Base-by-base conservation (phyloP, 495 filamentous ascomycete species). In the Hyaloscypha bicolor region DNA sequence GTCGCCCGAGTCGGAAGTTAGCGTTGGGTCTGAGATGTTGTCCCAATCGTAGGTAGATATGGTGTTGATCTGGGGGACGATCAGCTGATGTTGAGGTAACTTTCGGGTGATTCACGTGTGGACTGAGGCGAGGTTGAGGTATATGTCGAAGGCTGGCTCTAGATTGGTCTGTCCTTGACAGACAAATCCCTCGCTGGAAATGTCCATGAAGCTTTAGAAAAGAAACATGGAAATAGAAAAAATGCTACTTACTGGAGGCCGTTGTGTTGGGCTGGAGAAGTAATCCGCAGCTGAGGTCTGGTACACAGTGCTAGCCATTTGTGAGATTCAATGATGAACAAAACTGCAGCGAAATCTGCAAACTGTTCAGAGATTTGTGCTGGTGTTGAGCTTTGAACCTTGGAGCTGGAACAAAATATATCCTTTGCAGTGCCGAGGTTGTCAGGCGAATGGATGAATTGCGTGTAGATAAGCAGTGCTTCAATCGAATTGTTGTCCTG, bases 1-100 rank as follows among this genome's bases (percentile, higher is more conserved):
- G 37, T 72, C 67, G 52, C 61, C 63, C 33, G 71, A 72, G 55
- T 69, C 67, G 2, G 63, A 69, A 42, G 60, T 66, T 2, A 69
- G 52, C 22, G 63, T 45, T 52, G 63, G 35, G 55, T 70, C 71
- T 33, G 42, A 48, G 29, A 29, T 62, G 32, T 39, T 39, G 62
- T 70, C 62, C 71, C 67, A 72, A 21, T 32, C 32, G 22, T 35
- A 39, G 22, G 67, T 51, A 25, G 67, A 32, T 65, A 56, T 69
- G 60, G 53, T 56, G 30, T 45, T 63, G 58, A 21, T 56, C 25
- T 64, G 39, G 45, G 55, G 39, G 35, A 29, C 25, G 11, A 52
- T 66, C 64, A 67, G 63, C 53, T 25, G 39, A 68, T 62, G 32
- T 63, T 65, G 25, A 58, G 29, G 33, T 29, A 22, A 19, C 32